Base-by-base conservation (phyloP, 2,329 filamentous ascomycete genomes). In the Pseudocercospora crystallina region DNA sequence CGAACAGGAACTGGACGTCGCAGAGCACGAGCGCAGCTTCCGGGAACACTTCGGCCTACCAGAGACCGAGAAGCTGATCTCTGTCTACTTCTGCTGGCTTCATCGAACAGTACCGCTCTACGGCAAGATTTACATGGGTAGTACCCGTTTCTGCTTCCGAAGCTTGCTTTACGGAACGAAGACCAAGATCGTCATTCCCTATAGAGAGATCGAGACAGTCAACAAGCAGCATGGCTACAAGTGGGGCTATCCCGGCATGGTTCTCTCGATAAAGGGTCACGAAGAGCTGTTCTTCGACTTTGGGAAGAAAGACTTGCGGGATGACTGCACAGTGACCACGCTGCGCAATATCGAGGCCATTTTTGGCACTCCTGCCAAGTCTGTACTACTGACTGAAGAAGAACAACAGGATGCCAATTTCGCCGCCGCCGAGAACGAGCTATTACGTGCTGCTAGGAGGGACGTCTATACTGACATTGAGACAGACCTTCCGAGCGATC, bases 261-360 rank as follows among this genome's bases (percentile, higher is more conserved):
- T 96, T 0, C 77, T 97, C n/a, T 87, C 95, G 4, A 95, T 99
- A 57, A 85, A 87, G 46, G 94, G 91, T 0, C 90, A 96, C 55
- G 94, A 97, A 68, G 94, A 97, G 70, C 74, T 99, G 1, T 97
- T 97, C 70, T 97, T 99, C 64, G 92, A 99, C 68, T 97, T 97
- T 65, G 81, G 82, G 45, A 81, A 85, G 41, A 76, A 81, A 1
- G 90, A 90, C 31, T 79, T 85, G 50, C 84, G 94, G 47, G 92
- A 99, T 64, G 92, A 97, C 68, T 96, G 91, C 65, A 83, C 87
- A 2, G 82, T 95, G 29, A 95, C 87, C 5, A 71, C 96, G 13
- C 77, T 95, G 34, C 86, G 87, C 51, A 83, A 82, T 46, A 74
- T 97, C 1, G 90, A 95, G 60, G 83, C 83, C 5, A 80, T 82